Base-by-base conservation (phyloP, 1,139 yeast species). In the Hemisphaericaspora xylofermentans region DNA sequence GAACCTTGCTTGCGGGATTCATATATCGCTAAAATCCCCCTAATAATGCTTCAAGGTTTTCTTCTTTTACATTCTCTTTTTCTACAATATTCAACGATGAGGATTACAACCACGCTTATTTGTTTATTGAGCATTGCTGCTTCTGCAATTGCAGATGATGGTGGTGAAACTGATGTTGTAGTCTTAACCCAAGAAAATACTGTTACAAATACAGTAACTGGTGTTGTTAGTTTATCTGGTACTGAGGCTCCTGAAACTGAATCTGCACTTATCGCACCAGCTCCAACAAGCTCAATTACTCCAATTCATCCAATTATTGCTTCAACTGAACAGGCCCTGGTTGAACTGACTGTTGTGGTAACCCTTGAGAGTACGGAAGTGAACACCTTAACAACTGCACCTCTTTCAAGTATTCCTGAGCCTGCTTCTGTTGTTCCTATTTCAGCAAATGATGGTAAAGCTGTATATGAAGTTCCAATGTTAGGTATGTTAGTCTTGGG, bases 381-480 rank as follows among this genome's bases (percentile, higher is more conserved):
- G 2, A 22, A 4, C 4, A 3, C 3, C 17, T 13, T 15, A 6
- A 27, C 31, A 13, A 30, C 22, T 30, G 3, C 22, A 16, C 18
- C 25, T 13, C 4, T 13, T 13, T 14, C 25, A 13, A 2, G 12
- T 4, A 6, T 13, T 18, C 13, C 25, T 19, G 34, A 18, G 13
- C 6, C 34, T 6, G 15, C 34, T 19, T 6, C 21, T 5, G 16
- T 31, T 19, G 10, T 10, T 18, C 25, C 34, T 18, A 31, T 31
- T 31, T n/a, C n/a, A n/a, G 34, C 24, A 13, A 31, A 31, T 19
- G 25, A 31, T 3, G 34, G 25, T 18, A 31, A 31, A n/a, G 13
- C 34, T 9, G 24, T 6, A 6, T 19, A 2, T 31, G 5, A 31
- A 9, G 12, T 13, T n/a, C 16, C 34, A 31, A 18, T n/a, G 25